phyloP scores from a whole-genome alignment of 495 filamentous ascomycete species.

The Daldinia concentrica region DNA sequence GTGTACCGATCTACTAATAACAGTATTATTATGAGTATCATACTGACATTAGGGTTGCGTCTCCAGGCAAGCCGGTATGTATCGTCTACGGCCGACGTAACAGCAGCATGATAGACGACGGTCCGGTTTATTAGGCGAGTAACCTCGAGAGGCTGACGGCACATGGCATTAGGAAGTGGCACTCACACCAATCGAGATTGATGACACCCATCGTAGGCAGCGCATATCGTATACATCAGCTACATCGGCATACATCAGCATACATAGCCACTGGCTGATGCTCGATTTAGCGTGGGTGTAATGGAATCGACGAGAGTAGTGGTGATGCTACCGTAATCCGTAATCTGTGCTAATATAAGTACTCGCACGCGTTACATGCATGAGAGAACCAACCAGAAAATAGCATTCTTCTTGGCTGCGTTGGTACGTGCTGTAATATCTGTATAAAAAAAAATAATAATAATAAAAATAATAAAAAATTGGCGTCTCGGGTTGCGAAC shows the following conservation, averaged over 20 bases:
- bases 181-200: slow-evolving; percentile 38
- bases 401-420: not conserved
- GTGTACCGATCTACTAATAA: not conserved
- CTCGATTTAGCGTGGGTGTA: slow-evolving; percentile 5
- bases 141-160: slow-evolving; percentile 38
- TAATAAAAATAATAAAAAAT: too few relatives aligned
- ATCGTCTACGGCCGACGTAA: slow-evolving; percentile 20
- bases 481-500: slow-evolving; percentile 37
- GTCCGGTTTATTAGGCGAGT: slow-evolving; percentile 29
- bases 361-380: slow-evolving; percentile 6
- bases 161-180: slow-evolving; percentile 37
- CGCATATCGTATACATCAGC: not conserved
- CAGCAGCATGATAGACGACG: slow-evolving; percentile 28
- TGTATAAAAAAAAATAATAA: slow-evolving; percentile 8
- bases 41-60: slow-evolving; percentile 4
- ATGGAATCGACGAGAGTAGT: slow-evolving; percentile 8
- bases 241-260: not conserved
- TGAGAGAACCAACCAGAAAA: slow-evolving; percentile 1
- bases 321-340: slow-evolving; percentile 12
- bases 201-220: slow-evolving; percentile 18
- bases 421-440: not conserved
- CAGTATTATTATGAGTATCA: not conserved
- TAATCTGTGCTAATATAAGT: slow-evolving; percentile 7
- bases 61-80: slow-evolving; percentile 4
- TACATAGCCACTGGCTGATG: slow-evolving; percentile 9